Evolutionary conservation across 805 yeast species (phyloP), one percentile per base, ranked within the genome.

Genomic region (Candida insectorum): DNA sequence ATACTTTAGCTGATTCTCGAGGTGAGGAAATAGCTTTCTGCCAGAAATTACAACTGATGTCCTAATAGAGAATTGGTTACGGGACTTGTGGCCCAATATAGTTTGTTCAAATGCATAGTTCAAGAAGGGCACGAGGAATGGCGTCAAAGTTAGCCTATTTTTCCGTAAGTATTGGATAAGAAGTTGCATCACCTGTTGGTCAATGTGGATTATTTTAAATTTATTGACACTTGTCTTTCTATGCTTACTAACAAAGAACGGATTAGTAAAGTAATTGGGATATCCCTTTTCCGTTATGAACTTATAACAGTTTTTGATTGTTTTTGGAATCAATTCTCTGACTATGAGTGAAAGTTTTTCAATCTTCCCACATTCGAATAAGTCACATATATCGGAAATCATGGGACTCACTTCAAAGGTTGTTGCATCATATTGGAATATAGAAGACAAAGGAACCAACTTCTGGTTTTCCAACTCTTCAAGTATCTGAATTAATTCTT

Each of bases 401-500:
- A 12, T 18, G 9, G 23, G 23, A 9, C 6, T 11, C 9, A 17
- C 10, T 19, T 21, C 20, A 10, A 16, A 19, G 3, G 26, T 26
- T 10, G 13, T 26, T 4, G 6, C 4, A n/a, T n/a, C n/a, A 10
- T n/a, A n/a, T 21, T 22, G 13, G 22, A 10, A 32, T 4, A 26
- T 22, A 4, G 16, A 11, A 2, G 11, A 15, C 13, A 22, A 16
- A n/a, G 16, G 21, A 16, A 20, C 16, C 17, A 16, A 12, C 15
- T 26, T 14, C 24, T 20, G 21, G 17, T 8, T 6, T 10, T 18
- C 24, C 12, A 24, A 12, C 7, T 12, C 21, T 9, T 26, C 14
- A 8, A 34, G 19, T 13, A 16, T 10, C n/a, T 24, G 10, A 12
- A 28, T 21, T 16, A 61, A 47, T 16, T 52, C 49, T 13, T 43